Percentiles rank a stretch among this genome's conserved stretches.
These are phyloP conservation scores for Filosporella fistucella DNA, from an alignment of 495 filamentous ascomycete species.

Conservation along the genomic window DNA sequence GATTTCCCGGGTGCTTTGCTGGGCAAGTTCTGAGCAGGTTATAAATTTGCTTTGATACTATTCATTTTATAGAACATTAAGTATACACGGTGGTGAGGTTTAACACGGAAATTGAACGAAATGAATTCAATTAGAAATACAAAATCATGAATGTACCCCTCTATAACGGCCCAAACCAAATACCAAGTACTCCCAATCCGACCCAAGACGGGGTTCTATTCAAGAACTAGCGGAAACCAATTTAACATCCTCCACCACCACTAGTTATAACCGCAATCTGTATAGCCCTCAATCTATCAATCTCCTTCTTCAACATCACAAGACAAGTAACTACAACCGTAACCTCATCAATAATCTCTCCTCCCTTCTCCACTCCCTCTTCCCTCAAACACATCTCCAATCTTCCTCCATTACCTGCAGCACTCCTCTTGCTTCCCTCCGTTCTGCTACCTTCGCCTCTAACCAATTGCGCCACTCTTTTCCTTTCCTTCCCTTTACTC, in stretches of 20 bases:
- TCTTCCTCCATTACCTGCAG: slow-evolving; percentile 49
- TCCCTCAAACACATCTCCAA: slow-evolving; percentile 29
- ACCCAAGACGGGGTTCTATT: no score
- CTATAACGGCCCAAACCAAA: no score
- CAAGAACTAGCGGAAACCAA: no score
- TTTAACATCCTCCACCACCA: slow-evolving; percentile 15
- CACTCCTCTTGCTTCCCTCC: slow-evolving; percentile 31
- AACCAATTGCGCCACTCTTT: slow-evolving; percentile 39
- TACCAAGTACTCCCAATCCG: no score
- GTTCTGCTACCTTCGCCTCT: slow-evolving; percentile 38
- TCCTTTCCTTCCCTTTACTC: slow-evolving; percentile 19
- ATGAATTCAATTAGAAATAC: no score
- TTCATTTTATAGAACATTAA: no score
- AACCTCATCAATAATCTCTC: slow-evolving; percentile 21
- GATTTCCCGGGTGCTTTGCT: no score
- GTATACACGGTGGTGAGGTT: no score
- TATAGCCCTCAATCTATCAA: slow-evolving; percentile 44
- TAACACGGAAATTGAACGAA: no score
- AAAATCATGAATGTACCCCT: no score
- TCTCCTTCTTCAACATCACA: slow-evolving; percentile 54
- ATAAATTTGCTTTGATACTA: no score
- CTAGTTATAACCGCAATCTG: slow-evolving; percentile 38
- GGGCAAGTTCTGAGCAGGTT: no score
- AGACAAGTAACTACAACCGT: slow-evolving; percentile 47
- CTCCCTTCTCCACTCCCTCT: slow-evolving; percentile 12